A percentile compares a stretch with the other conserved stretches of the same genome.
phyloP scores from a whole-genome alignment of 2,329 filamentous ascomycete genomes.

The Chaetomium strumarium region DNA sequence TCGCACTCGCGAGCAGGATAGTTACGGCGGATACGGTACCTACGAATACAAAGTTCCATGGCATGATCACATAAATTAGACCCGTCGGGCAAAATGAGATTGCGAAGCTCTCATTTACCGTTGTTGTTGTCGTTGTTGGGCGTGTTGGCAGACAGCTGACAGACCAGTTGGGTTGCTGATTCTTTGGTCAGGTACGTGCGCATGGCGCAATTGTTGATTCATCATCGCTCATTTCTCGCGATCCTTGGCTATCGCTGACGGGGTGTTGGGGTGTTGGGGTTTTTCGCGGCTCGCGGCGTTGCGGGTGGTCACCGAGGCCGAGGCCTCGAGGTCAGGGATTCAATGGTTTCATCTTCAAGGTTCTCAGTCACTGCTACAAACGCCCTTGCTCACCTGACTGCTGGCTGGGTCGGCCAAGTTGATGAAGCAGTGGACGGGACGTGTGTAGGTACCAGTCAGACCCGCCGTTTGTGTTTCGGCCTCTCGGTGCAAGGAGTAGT shows the following conservation, averaged over 20 bases:
- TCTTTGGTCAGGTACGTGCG: background rate
- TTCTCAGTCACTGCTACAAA: background rate
- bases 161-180: background rate
- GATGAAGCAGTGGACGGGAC: no score
- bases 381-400: background rate
- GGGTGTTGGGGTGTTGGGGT: background rate
- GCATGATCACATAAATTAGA: background rate
- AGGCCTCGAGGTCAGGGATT: background rate
- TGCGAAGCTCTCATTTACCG: background rate
- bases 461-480: background rate
- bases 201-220: slow-evolving; percentile 9
- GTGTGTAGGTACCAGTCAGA: background rate
- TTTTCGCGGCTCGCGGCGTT: slow-evolving; percentile 7
- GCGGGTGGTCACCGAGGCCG: slow-evolving; percentile 5
- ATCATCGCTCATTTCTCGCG: slow-evolving; percentile 10
- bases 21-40: background rate
- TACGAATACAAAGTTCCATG: background rate
- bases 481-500: background rate
- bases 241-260: no score
- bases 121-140: background rate
- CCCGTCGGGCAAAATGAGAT: background rate
- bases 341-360: slow-evolving; percentile 2
- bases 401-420: background rate
- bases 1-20: no score
- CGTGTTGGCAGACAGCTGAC: background rate